Evolutionary conservation across 2,329 filamentous ascomycete genomes (phyloP).

Genomic region (Chaetothyriales sp.): DNA sequence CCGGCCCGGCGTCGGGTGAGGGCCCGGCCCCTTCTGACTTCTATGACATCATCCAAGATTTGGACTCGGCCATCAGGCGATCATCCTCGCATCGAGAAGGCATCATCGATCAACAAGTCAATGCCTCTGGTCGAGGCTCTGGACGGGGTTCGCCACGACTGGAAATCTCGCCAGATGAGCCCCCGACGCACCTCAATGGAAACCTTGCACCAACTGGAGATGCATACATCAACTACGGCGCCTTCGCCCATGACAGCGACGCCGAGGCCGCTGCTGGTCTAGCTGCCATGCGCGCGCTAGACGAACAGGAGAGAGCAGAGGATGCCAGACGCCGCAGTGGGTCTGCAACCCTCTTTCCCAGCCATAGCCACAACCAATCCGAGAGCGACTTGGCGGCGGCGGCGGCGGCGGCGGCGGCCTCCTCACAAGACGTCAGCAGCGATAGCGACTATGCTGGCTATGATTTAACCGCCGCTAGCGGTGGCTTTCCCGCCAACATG

Average conservation of each 20-base stretch:
- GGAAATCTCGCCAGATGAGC: constrained; percentile 28
- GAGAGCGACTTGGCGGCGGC: constrained; percentile 18
- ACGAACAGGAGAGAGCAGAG: constrained; percentile 54
- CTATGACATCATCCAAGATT: constrained; percentile 45
- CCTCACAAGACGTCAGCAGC: constrained; percentile 35
- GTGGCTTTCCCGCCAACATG: constrained; percentile 52
- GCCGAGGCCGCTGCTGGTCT: constrained; percentile 74
- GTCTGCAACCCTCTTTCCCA: constrained; percentile 17
- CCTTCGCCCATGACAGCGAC: constrained; percentile 64
- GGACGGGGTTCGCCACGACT: constrained; percentile 8
- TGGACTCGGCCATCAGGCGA: constrained; percentile 37
- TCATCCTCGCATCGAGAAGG: constrained; percentile 7
- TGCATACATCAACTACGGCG: constrained; percentile 34
- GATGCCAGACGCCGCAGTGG: constrained; percentile 44
- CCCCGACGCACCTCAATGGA: constrained; percentile 38
- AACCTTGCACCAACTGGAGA: constrained; percentile 33
- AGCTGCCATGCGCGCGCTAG: constrained; percentile 69
- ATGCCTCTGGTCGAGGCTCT: neutral
- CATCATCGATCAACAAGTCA: constrained; percentile 2
- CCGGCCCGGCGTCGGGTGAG: constrained; percentile 12
- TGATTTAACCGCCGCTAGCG: constrained; percentile 62
- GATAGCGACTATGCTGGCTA: constrained; percentile 60
- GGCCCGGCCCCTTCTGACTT: constrained; percentile 23
- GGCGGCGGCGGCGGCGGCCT: constrained; percentile 13
- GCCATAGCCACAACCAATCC: constrained; percentile 25